Evolutionary conservation across 495 filamentous ascomycete genomes (phyloP).

Genomic region (Parathielavia hyrcaniae): DNA sequence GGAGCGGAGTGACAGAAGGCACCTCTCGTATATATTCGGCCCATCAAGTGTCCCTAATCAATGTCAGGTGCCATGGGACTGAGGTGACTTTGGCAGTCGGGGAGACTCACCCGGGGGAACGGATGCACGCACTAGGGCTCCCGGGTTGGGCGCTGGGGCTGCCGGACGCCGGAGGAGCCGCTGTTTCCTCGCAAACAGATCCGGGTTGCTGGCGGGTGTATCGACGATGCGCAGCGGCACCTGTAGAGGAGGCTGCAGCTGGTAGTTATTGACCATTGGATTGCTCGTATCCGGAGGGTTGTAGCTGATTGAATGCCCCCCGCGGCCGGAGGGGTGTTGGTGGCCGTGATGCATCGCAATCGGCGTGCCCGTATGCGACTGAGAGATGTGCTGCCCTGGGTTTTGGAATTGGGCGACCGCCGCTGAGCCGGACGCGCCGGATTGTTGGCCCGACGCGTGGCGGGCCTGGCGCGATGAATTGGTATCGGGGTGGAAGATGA

Average conservation of each 20-base stretch:
- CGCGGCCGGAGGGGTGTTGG: conserved; percentile 27
- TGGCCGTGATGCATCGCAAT: conserved; percentile 21
- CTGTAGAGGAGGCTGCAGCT: conserved; percentile 50
- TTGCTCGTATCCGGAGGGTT: conserved; percentile 42
- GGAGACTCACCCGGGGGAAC: conserved; percentile 26
- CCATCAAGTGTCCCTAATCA: conserved; percentile 56
- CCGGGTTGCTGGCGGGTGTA: conserved; percentile 62
- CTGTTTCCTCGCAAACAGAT: conserved; percentile 50
- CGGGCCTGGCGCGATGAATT: conserved; percentile 53
- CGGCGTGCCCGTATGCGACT: conserved; percentile 19
- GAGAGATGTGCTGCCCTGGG: conserved; percentile 27
- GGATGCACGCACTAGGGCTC: conserved; percentile 18
- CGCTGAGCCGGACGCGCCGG: conserved; percentile 18
- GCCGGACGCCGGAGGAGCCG: conserved; percentile 28
- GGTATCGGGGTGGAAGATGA: conserved; percentile 76
- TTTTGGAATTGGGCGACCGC: conserved; percentile 25
- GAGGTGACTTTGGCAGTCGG: not conserved
- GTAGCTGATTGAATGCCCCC: conserved; percentile 36
- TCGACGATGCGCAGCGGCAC: conserved; percentile 61
- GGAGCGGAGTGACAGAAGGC: conserved; percentile 71
- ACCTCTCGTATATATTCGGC: conserved; percentile 84
- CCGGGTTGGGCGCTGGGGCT: conserved; percentile 23
- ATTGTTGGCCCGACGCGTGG: conserved; percentile 47
- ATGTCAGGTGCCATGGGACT: conserved; percentile 15
- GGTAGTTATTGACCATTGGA: conserved; percentile 51